A percentile compares a stretch with the other conserved stretches of the same genome.
phyloP scores from a whole-genome alignment of 306 rosid species.

The Quillaja saponaria region DNA sequence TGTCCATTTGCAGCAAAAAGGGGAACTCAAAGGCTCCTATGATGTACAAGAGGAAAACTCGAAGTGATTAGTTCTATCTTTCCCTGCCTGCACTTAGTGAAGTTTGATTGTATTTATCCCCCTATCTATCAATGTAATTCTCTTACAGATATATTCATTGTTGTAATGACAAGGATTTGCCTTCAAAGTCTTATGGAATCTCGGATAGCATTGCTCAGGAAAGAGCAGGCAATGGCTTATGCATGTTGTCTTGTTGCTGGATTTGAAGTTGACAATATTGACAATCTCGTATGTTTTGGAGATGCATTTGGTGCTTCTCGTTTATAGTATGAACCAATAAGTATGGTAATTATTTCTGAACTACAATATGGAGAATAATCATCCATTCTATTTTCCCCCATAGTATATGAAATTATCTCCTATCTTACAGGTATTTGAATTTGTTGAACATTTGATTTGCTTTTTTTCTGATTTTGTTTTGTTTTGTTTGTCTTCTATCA shows the following conservation, averaged over 20 bases:
- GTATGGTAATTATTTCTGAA: slow-evolving; percentile 18
- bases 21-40: slow-evolving; percentile 34
- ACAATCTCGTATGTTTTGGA: slow-evolving; percentile 55
- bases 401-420: background rate
- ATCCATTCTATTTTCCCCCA: background rate
- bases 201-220: slow-evolving; percentile 50
- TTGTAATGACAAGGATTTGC: slow-evolving; percentile 38
- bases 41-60: slow-evolving; percentile 53
- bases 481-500: background rate
- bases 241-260: slow-evolving; percentile 69
- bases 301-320: slow-evolving; percentile 73
- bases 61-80: slow-evolving; percentile 44
- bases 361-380: slow-evolving; percentile 12
- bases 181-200: slow-evolving; percentile 58
- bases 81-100: slow-evolving; percentile 23
- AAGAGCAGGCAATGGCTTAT: slow-evolving; percentile 79
- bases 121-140: background rate
- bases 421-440: background rate
- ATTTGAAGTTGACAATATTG: slow-evolving; percentile 52
- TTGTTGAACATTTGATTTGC: background rate
- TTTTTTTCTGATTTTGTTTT: background rate
- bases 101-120: slow-evolving; percentile 20
- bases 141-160: slow-evolving; percentile 31
- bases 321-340: slow-evolving; percentile 46
- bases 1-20: slow-evolving; percentile 43